Evolutionary conservation across 139 green algal genomes (phyloP), one percentile per base, ranked within the genome.

Genomic region (Chlorella vulgaris): DNA sequence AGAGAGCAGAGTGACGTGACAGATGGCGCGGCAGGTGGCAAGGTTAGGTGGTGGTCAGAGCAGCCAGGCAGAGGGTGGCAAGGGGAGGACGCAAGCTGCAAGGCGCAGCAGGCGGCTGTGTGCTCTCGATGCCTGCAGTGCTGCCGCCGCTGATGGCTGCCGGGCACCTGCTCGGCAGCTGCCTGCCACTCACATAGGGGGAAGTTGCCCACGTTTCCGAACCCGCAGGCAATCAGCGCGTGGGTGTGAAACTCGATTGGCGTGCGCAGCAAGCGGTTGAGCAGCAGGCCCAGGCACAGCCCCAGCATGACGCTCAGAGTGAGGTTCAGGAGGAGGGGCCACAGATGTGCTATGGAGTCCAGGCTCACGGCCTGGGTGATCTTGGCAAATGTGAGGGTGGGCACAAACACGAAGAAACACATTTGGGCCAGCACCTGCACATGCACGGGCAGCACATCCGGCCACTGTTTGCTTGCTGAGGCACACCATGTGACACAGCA

Each of bases 301-400:
- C 73, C 73, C 38, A 79, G 22, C 24, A 69, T 0, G 0, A 79
- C 42, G 73, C 35, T 50, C 7, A 88, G 2, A 2, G 78, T 79
- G 47, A 85, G 85, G 65, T 85, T 88, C 21, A 42, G 51, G 28
- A 88, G 47, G 10, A 88, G 71, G 21, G 84, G 84, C 78, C 80
- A 85, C 18, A 88, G 60, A 61, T 83, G 47, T 24, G 26, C n/a
- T 35, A 88, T 74, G 33, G 78, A 68, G 19, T 40, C 13, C 13
- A 83, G 50, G 39, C 22, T 77, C 24, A 88, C 55, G 1, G 79
- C 50, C 21, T 79, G 60, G 5, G 65, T 74, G 28, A 88, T 50
- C 62, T 80, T 86, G 42, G 24, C 29, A 51, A 83, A 83, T 3
- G 74, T 86, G 26, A 88, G 51, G 26, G 78, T 74, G 0, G 83